Conservation (phyloP, 2,329 filamentous ascomycete species). For the Emmonsia crescens region DNA sequence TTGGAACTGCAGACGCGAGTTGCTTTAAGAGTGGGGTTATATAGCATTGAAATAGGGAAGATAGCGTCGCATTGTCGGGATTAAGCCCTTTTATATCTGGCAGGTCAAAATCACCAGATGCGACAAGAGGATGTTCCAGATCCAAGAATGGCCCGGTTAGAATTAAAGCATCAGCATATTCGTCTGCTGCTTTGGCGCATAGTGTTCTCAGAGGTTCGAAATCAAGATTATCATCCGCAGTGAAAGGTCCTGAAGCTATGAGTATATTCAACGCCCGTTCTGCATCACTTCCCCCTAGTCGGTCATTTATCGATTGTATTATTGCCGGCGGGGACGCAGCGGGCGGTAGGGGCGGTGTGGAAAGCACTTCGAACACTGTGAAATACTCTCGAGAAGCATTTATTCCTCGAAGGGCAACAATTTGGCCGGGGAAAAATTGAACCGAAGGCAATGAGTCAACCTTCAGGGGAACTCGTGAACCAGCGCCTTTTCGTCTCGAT, state of each 20-base stretch:
- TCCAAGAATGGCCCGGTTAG: conserved; percentile 85
- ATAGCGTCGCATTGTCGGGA: conserved; percentile 67
- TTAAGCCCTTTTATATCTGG: conserved; percentile 57
- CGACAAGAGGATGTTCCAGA: conserved; percentile 77
- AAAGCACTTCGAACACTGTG: conserved; percentile 63
- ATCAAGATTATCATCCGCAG: conserved; percentile 80
- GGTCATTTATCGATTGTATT: conserved; percentile 58
- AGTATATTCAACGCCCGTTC: conserved; percentile 64
- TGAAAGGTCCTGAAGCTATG: conserved; percentile 79
- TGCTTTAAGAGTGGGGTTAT: conserved; percentile 63
- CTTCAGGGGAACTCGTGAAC: conserved; percentile 68
- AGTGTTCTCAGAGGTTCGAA: conserved; percentile 79
- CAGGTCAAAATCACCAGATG: conserved; percentile 66
- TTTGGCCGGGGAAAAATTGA: conserved; percentile 89
- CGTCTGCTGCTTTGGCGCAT: conserved; percentile 64
- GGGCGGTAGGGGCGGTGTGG: conserved; percentile 61
- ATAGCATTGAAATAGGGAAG: conserved; percentile 70
- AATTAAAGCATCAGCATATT: conserved; percentile 66
- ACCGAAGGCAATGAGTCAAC: conserved; percentile 57
- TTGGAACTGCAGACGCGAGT: conserved; percentile 60
- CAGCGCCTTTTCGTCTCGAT: conserved; percentile 71
- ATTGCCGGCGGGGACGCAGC: conserved; percentile 58
- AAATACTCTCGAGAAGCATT: conserved; percentile 83
- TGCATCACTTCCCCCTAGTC: conserved; percentile 53
- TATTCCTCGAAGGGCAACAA: conserved; percentile 74